Evolutionary conservation across 768 basidiomycete species (phyloP).

Genomic region (Rhizopogon vulgaris): DNA sequence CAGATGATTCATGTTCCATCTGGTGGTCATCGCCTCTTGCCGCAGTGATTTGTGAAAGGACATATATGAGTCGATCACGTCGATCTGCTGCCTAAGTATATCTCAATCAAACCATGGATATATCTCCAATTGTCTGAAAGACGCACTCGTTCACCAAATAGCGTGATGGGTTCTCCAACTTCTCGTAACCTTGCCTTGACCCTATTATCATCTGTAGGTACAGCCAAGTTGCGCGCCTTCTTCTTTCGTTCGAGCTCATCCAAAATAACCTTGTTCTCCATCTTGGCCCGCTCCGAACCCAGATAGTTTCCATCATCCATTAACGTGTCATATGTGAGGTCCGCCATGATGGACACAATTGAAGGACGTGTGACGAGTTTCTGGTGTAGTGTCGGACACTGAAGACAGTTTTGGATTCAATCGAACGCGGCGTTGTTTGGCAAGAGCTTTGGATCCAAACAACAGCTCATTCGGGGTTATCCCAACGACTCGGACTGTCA

Average conservation of each 20-base stretch:
- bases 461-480: constrained; percentile 11
- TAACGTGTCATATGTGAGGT: constrained; percentile 70
- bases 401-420: constrained; percentile 10
- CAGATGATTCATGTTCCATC: constrained; percentile 63
- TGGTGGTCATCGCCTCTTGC: constrained; percentile 77
- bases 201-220: constrained; percentile 94
- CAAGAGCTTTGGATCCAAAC: constrained; percentile 27
- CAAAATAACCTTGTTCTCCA: constrained; percentile 82
- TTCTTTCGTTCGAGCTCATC: constrained; percentile 98
- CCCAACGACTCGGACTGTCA: too few species aligned
- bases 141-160: constrained; percentile 95
- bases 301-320: constrained; percentile 74
- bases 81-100: constrained; percentile 81
- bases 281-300: constrained; percentile 66
- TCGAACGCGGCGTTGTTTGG: constrained; percentile 28
- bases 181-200: constrained; percentile 87
- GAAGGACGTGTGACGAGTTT: neutral
- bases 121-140: neutral
- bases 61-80: constrained; percentile 90
- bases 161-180: constrained; percentile 93
- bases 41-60: constrained; percentile 89
- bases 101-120: constrained; percentile 5
- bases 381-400: neutral
- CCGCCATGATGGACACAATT: constrained; percentile 46
- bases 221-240: constrained; percentile 86